Conservation (phyloP, 2,329 filamentous ascomycete genomes). For the Scedosporium aurantiacum region DNA sequence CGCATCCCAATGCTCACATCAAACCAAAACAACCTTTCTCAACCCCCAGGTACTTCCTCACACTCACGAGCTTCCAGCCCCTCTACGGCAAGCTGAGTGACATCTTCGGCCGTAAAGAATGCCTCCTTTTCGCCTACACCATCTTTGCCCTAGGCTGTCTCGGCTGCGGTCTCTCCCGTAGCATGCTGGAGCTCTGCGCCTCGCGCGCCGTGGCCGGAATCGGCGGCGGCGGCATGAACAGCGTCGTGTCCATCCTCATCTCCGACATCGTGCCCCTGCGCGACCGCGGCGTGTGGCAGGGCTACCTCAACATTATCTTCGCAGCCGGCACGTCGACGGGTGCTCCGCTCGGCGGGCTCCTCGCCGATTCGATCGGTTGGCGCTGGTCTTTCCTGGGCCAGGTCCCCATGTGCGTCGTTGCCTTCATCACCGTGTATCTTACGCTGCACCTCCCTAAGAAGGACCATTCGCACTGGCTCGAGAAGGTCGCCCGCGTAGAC, state of each 20-base stretch:
- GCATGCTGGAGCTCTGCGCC: constrained; percentile 54
- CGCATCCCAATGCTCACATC: neutral
- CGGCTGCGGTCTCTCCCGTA: constrained; percentile 49
- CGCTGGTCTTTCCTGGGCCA: constrained; percentile 66
- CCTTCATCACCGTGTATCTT: constrained; percentile 52
- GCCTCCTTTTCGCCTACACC: constrained; percentile 51
- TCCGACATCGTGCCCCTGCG: constrained; percentile 57
- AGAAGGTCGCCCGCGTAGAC: constrained; percentile 58
- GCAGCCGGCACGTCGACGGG: constrained; percentile 57
- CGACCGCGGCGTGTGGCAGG: constrained; percentile 64
- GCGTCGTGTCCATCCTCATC: constrained; percentile 57
- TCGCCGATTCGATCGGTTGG: constrained; percentile 68
- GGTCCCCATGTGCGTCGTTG: constrained; percentile 53
- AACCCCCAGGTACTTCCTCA: constrained; percentile 52
- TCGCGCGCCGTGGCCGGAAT: constrained; percentile 44
- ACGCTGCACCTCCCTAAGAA: constrained; percentile 49
- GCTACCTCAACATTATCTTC: constrained; percentile 60
- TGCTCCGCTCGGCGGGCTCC: constrained; percentile 57
- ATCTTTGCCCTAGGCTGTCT: constrained; percentile 56
- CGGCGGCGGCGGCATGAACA: constrained; percentile 62
- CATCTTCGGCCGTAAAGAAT: constrained; percentile 58
- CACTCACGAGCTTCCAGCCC: constrained; percentile 64
- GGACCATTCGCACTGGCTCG: constrained; percentile 50
- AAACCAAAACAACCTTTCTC: no score
- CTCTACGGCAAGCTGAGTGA: constrained; percentile 61